These are phyloP conservation scores for Coemansia pectinata DNA, from an alignment of 192 early-diverging fungal species.

Conservation along the genomic window DNA sequence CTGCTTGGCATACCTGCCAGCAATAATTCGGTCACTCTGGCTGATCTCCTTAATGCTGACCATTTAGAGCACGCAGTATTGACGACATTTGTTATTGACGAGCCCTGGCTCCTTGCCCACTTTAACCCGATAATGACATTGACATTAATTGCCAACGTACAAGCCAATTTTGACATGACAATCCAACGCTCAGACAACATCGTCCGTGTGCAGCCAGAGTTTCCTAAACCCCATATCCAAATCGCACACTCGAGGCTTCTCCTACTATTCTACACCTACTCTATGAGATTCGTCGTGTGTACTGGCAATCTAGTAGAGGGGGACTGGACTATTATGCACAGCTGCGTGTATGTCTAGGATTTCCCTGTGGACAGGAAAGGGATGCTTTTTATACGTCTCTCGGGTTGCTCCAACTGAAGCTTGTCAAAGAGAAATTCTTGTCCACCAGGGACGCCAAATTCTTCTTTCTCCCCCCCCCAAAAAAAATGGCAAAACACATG, in stretches of 20 bases:
- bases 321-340: slow-evolving; percentile 42
- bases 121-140: not conserved
- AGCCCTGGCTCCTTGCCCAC: slow-evolving; percentile 20
- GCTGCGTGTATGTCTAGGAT: slow-evolving; percentile 34
- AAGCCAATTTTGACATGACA: too few relatives aligned
- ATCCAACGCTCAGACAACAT: too few relatives aligned
- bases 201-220: too few relatives aligned
- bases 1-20: not conserved
- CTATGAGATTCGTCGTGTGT: slow-evolving; percentile 21
- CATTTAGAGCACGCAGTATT: slow-evolving; percentile 13
- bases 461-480: too few relatives aligned
- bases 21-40: slow-evolving; percentile 8
- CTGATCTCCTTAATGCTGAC: slow-evolving; percentile 8
- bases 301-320: slow-evolving; percentile 26
- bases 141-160: not conserved
- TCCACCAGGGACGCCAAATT: too few relatives aligned
- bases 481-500: too few relatives aligned
- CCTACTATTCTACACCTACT: not conserved
- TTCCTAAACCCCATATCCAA: too few relatives aligned
- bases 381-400: too few relatives aligned
- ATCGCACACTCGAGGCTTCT: slow-evolving; percentile 2
- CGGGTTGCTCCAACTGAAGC: too few relatives aligned
- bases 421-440: too few relatives aligned
- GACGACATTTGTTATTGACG: slow-evolving; percentile 19
- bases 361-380: slow-evolving; percentile 11